Conservation (phyloP, 2,329 filamentous ascomycete species). For the Cercospora brassicicola region DNA sequence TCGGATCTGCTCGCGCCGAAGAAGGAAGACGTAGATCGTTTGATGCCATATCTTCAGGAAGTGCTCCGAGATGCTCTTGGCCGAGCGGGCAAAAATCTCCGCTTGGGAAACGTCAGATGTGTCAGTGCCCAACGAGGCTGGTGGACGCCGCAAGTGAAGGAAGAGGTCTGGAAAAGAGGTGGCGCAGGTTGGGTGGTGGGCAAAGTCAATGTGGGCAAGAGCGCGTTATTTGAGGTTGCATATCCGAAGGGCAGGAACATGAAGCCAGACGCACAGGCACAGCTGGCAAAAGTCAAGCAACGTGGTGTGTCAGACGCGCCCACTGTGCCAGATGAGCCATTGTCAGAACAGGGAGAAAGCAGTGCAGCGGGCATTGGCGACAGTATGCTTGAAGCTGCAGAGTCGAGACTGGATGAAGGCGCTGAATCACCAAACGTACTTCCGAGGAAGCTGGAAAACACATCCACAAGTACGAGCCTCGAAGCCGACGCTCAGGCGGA, state of each 20-base stretch:
- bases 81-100: constrained; percentile 63
- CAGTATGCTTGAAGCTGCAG: constrained; percentile 12
- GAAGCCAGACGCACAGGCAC: constrained; percentile 7
- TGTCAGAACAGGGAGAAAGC: not conserved
- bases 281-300: constrained; percentile 13
- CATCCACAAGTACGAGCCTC: not conserved
- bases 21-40: constrained; percentile 76
- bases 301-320: not conserved
- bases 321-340: not conserved
- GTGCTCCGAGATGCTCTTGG: constrained; percentile 77
- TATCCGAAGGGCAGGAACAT: constrained; percentile 69
- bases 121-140: constrained; percentile 84
- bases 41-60: constrained; percentile 82
- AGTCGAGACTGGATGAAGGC: not conserved
- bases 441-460: not conserved
- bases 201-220: constrained; percentile 98
- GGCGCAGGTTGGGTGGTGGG: constrained; percentile 94
- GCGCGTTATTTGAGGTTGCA: constrained; percentile 80
- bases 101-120: constrained; percentile 82
- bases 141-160: constrained; percentile 86
- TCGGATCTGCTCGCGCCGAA: constrained; percentile 81
- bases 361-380: constrained; percentile 4
- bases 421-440: not conserved
- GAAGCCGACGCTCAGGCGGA: not conserved
- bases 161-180: constrained; percentile 79